Percentiles rank a stretch among this genome's conserved stretches.
phyloP scores from a whole-genome alignment of 768 basidiomycete species.

The Termitomyces sp. region DNA sequence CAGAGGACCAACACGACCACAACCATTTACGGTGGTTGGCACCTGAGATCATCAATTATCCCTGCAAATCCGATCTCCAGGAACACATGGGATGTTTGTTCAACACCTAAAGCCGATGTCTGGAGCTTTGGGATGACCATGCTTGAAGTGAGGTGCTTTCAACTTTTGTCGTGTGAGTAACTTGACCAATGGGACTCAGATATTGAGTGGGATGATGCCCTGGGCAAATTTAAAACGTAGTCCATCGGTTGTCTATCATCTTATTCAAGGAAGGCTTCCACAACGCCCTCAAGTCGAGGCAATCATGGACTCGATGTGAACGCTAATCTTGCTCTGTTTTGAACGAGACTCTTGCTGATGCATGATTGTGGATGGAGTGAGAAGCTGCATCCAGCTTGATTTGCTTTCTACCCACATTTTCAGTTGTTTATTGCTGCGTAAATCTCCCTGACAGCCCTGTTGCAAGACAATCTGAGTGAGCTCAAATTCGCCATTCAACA shows the following conservation, averaged over 20 bases:
- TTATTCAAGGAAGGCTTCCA: conserved; percentile 1
- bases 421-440: too few relatives aligned
- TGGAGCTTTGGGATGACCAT: conserved; percentile 24
- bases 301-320: conserved; percentile 14
- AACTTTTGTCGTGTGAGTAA: not conserved
- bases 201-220: conserved; percentile 4
- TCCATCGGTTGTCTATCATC: not conserved
- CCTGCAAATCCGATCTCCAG: not conserved
- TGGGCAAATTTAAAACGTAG: not conserved
- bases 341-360: conserved; percentile 2
- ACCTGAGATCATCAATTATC: conserved; percentile 19
- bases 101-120: conserved; percentile 16
- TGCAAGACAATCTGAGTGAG: too few relatives aligned
- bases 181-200: not conserved
- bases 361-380: not conserved
- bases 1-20: conserved; percentile 1
- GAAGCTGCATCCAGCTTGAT: not conserved
- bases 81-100: not conserved
- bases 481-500: too few relatives aligned
- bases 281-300: conserved; percentile 5
- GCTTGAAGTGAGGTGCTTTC: conserved; percentile 16
- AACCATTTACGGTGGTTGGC: conserved; percentile 20
- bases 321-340: conserved; percentile 8
- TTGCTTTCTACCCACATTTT: not conserved
- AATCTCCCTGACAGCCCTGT: too few relatives aligned